Base-by-base conservation (phyloP, 768 basidiomycete species). In the Cystobasidium ongulense region DNA sequence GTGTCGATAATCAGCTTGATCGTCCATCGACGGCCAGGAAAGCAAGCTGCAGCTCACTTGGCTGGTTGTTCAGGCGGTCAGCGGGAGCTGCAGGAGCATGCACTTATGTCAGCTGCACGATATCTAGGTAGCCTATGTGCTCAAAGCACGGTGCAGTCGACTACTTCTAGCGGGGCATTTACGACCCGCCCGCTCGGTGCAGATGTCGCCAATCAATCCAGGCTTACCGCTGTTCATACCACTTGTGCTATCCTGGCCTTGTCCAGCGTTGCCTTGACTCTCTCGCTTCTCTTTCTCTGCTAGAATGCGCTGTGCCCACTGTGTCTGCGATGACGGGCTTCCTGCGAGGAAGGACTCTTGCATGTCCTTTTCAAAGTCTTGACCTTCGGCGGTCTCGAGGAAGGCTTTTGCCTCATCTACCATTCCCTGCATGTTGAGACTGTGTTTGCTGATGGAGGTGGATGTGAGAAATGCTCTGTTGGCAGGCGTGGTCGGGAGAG, bases 171-270 rank as follows among this genome's bases (percentile, higher is more conserved):
- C 21, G 46, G 46, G 46, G 46, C 46, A 50, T 50, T 21, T n/a
- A n/a, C 21, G n/a, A 11, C 3, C 46, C 7, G 46, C 10, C 18
- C 10, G 46, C 46, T n/a, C 46, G n/a, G 15, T n/a, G 46, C 39
- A 25, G 36, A 43, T 7, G 5, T 41, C n/a, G n/a, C 7, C 65
- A 5, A 31, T 29, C 27, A 25, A 43, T 38, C n/a, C 5, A 36
- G 4, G 65, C 50, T 67, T 31, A 67, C 65, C 65, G 65, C 43
- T 52, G 65, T 67, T 67, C 65, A 67, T 67, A 13, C 65, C 65
- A 31, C 65, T 67, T 27, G 65, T 67, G 29, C 29, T 33, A 31
- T 67, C 65, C 41, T 67, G 7, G 2, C 65, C 50, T 31, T 67
- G 65, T 29, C 65, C 65, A 31, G 43, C 65, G 27, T 67, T 67